Evolutionary conservation across 768 basidiomycete species (phyloP).

Genomic region (Dacryopinax primogenitus): DNA sequence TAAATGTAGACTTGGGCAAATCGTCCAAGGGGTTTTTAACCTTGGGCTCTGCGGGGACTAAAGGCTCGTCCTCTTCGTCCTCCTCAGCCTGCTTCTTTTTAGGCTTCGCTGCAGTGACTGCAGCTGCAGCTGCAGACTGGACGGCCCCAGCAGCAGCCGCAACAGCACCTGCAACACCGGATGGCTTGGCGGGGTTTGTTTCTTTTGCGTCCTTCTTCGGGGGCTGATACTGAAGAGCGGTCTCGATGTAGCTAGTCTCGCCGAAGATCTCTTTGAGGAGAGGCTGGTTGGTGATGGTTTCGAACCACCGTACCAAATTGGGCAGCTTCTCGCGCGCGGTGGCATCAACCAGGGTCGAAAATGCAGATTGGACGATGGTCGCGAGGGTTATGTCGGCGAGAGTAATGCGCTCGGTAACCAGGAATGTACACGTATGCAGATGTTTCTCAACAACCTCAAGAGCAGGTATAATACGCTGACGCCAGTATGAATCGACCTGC

Average conservation of each 20-base stretch:
- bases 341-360: constrained; percentile 47
- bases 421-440: constrained; percentile 69
- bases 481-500: constrained; percentile 46
- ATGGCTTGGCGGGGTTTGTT: constrained; percentile 21
- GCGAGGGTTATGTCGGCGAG: constrained; percentile 75
- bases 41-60: constrained; percentile 72
- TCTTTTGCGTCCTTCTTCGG: constrained; percentile 35
- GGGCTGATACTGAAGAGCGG: constrained; percentile 53
- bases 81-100: constrained; percentile 43
- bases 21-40: constrained; percentile 88
- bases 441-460: constrained; percentile 59
- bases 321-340: constrained; percentile 50
- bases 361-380: constrained; percentile 41
- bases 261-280: constrained; percentile 56
- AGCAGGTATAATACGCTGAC: constrained; percentile 43
- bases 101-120: constrained; percentile 38
- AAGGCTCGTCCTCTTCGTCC: constrained; percentile 56
- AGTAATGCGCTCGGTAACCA: constrained; percentile 89
- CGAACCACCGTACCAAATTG: constrained; percentile 68
- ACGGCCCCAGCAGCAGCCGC: neutral
- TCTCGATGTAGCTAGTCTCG: constrained; percentile 48
- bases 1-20: constrained; percentile 75
- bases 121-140: neutral
- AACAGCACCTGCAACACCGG: constrained; percentile 1
- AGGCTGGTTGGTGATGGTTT: constrained; percentile 81